These are phyloP conservation scores for Didymella pinodella DNA, from an alignment of 2,329 filamentous ascomycete genomes.

Conservation along the genomic window DNA sequence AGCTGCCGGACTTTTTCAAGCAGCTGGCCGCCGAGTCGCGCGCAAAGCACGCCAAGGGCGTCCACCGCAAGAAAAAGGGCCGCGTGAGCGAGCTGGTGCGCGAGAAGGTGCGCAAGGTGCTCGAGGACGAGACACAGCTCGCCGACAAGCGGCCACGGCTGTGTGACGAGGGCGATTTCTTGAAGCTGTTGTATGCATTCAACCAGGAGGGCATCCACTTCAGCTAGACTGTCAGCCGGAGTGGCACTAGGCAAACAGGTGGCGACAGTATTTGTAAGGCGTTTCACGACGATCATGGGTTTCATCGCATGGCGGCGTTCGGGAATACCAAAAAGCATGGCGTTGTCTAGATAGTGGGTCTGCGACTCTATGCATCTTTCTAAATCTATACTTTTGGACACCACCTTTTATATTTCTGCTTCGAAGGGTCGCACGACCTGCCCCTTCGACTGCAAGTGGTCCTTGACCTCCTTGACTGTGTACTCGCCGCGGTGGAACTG, in stretches of 20 bases:
- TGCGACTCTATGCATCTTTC: background rate
- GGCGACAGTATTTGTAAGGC: constrained; percentile 27
- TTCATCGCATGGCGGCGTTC: constrained; percentile 23
- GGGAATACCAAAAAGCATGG: constrained; percentile 37
- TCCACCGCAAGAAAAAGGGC: constrained; percentile 65
- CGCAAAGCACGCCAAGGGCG: constrained; percentile 38
- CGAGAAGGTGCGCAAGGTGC: constrained; percentile 83
- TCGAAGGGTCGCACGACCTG: constrained; percentile 84
- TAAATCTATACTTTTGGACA: constrained; percentile 1
- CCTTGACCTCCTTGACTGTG: constrained; percentile 92
- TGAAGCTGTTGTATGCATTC: constrained; percentile 82
- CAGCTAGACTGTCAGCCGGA: constrained; percentile 57
- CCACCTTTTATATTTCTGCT: constrained; percentile 24
- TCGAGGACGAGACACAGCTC: constrained; percentile 80
- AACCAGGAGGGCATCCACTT: constrained; percentile 96
- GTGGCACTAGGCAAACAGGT: too few relatives aligned
- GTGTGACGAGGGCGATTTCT: constrained; percentile 92
- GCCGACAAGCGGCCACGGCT: constrained; percentile 82
- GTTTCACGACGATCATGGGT: constrained; percentile 22
- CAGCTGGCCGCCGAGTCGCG: constrained; percentile 59
- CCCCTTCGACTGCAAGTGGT: constrained; percentile 74
- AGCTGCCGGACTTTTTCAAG: constrained; percentile 85
- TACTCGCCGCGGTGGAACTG: constrained; percentile 94
- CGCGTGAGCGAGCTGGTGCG: constrained; percentile 83
- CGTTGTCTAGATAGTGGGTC: constrained; percentile 6